Conservation (phyloP, 1,284 basidiomycete genomes). For the Coriolopsis trogii region DNA sequence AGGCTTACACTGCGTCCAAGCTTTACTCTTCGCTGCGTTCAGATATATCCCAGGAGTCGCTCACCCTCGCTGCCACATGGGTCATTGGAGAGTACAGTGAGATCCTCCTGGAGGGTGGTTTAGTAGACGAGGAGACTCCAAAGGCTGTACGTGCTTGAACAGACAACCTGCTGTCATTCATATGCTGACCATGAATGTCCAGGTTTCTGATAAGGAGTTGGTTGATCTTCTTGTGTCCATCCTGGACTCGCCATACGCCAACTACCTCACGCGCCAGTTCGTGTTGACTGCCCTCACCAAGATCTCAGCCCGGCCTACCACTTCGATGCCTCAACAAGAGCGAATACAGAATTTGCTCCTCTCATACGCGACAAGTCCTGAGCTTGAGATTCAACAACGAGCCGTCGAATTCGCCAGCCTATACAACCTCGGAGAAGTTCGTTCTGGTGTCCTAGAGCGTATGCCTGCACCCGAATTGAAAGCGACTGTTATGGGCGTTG, state of each 20-base stretch:
- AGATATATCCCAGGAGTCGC: constrained; percentile 96
- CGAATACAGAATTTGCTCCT: constrained; percentile 79
- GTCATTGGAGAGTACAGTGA: constrained; percentile 98
- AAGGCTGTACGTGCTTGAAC: constrained; percentile 52
- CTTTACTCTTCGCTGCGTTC: constrained; percentile 86
- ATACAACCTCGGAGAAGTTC: constrained; percentile 74
- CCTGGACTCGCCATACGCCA: constrained; percentile 93
- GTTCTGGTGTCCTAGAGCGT: constrained; percentile 91
- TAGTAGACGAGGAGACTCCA: constrained; percentile 87
- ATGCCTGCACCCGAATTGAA: constrained; percentile 99
- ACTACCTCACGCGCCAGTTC: constrained; percentile 91
- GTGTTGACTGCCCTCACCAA: constrained; percentile 91
- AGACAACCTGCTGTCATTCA: background rate
- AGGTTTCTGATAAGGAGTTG: constrained; percentile 83
- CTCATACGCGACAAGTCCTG: constrained; percentile 81
- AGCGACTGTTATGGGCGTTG: constrained; percentile 89
- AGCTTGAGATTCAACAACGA: constrained; percentile 95
- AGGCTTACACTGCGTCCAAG: constrained; percentile 94
- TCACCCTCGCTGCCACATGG: constrained; percentile 95
- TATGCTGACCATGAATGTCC: background rate
- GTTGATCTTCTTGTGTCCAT: constrained; percentile 88
- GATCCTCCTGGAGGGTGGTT: constrained; percentile 83
- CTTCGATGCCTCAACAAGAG: constrained; percentile 69
- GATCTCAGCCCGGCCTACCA: constrained; percentile 79
- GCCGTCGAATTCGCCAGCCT: constrained; percentile 93